phyloP scores from a whole-genome alignment of 176 grass and related monocot species.

The Oryza punctata region DNA sequence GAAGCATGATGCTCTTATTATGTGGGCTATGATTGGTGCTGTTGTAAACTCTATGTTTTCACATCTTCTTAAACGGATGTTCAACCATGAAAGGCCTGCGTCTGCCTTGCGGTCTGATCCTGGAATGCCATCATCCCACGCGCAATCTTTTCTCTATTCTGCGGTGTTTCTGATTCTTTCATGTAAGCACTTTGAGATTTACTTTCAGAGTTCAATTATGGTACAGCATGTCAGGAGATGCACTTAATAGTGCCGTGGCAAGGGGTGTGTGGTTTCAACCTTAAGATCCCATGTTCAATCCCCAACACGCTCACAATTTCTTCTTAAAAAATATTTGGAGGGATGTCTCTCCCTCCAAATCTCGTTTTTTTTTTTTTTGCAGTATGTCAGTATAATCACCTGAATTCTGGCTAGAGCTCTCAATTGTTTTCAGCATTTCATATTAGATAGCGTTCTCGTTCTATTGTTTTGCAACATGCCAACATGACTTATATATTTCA shows the following conservation, averaged over 20 bases:
- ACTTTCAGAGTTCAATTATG: slow-evolving; percentile 7
- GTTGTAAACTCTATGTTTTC: slow-evolving; percentile 62
- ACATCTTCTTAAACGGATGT: slow-evolving; percentile 53
- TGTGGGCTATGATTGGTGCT: slow-evolving; percentile 68
- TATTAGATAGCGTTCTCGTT: background rate
- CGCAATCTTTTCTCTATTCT: slow-evolving; percentile 86
- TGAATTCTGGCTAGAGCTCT: background rate
- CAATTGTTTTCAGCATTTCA: background rate
- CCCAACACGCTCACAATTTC: no score
- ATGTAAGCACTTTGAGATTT: slow-evolving; percentile 56
- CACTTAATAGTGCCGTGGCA: no score
- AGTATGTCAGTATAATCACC: background rate
- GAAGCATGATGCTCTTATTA: slow-evolving; percentile 73
- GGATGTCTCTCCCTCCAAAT: no score
- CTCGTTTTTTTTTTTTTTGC: no score
- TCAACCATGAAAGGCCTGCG: slow-evolving; percentile 79
- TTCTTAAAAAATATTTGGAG: no score
- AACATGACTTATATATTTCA: background rate
- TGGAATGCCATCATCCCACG: slow-evolving; percentile 95
- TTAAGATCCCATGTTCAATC: no score
- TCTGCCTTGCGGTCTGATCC: slow-evolving; percentile 76
- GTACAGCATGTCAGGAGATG: background rate
- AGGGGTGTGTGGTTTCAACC: no score
- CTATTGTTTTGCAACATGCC: background rate
- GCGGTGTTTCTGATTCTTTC: slow-evolving; percentile 55